Conservation (phyloP, 1,139 yeast genomes). For the Zygosaccharomyces sapae region DNA sequence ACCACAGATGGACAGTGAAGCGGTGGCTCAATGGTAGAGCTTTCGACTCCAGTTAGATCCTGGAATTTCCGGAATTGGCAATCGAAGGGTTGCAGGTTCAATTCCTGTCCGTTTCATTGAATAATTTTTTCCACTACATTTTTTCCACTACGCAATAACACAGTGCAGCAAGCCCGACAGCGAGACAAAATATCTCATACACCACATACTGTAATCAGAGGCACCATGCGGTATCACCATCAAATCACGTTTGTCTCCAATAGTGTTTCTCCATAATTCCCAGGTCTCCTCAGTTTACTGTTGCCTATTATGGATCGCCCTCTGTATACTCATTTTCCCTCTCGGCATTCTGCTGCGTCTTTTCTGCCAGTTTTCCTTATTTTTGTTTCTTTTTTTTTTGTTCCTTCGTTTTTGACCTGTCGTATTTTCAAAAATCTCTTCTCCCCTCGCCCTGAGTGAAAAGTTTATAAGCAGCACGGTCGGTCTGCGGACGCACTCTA, state of each 20-base stretch:
- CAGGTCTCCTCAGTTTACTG: too few species aligned
- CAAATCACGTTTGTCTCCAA: too few species aligned
- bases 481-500: not conserved
- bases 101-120: conserved; percentile 66
- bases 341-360: too few species aligned
- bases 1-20: conserved; percentile 41
- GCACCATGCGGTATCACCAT: too few species aligned
- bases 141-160: too few species aligned
- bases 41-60: conserved; percentile 67
- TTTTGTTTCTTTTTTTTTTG: too few species aligned
- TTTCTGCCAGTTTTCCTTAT: too few species aligned
- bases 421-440: not conserved
- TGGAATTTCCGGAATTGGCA: conserved; percentile 34
- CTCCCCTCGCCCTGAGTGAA: not conserved
- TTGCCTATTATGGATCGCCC: too few species aligned
- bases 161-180: not conserved
- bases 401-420: not conserved
- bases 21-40: conserved; percentile 95
- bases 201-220: too few species aligned
- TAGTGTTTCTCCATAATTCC: too few species aligned
- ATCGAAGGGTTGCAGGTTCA: conserved; percentile 76
- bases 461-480: not conserved
- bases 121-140: too few species aligned
- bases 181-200: not conserved
- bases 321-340: too few species aligned